Evolutionary conservation across 257 asterid genomes (phyloP).

Genomic region (Linaria vulgaris): DNA sequence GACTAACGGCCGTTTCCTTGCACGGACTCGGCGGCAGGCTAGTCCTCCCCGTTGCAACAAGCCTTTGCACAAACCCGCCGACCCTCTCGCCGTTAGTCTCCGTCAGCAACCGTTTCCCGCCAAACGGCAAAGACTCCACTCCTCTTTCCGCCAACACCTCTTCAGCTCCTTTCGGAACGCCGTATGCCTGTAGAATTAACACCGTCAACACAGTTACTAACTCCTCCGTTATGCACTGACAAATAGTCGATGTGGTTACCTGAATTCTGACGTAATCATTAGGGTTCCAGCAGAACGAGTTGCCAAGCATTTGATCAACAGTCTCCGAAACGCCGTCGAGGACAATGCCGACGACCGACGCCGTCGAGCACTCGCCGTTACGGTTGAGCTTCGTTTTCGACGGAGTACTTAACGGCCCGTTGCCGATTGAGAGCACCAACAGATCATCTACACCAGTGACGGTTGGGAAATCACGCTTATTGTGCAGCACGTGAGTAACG

Average conservation of each 20-base stretch:
- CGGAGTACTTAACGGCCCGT: conserved; percentile 51
- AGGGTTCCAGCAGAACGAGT: conserved; percentile 90
- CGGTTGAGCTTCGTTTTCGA: conserved; percentile 40
- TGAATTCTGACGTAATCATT: conserved; percentile 83
- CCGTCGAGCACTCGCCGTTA: conserved; percentile 56
- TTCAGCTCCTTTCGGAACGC: conserved; percentile 36
- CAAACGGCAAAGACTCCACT: conserved; percentile 77
- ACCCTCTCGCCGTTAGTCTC: conserved; percentile 83
- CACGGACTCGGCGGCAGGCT: conserved; percentile 96
- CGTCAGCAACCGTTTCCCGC: conserved; percentile 85
- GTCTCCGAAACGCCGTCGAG: conserved; percentile 95
- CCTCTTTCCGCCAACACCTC: conserved; percentile 67
- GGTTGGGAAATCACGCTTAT: conserved; percentile 84
- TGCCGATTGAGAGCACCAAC: conserved; percentile 78
- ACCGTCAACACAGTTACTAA: conserved; percentile 14
- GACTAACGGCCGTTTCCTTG: conserved; percentile 83
- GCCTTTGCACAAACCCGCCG: conserved; percentile 71
- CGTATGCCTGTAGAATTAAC: conserved; percentile 54
- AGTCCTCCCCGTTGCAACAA: conserved; percentile 68
- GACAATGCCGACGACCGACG: conserved; percentile 62
- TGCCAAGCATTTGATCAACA: conserved; percentile 83
- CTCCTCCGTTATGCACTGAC: too few relatives aligned
- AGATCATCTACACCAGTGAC: conserved; percentile 85
- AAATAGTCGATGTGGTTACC: conserved; percentile 34
- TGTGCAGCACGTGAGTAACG: conserved; percentile 89